These are phyloP conservation scores for Colletotrichum australisinense DNA, from an alignment of 2,329 filamentous ascomycete genomes.

Conservation along the genomic window DNA sequence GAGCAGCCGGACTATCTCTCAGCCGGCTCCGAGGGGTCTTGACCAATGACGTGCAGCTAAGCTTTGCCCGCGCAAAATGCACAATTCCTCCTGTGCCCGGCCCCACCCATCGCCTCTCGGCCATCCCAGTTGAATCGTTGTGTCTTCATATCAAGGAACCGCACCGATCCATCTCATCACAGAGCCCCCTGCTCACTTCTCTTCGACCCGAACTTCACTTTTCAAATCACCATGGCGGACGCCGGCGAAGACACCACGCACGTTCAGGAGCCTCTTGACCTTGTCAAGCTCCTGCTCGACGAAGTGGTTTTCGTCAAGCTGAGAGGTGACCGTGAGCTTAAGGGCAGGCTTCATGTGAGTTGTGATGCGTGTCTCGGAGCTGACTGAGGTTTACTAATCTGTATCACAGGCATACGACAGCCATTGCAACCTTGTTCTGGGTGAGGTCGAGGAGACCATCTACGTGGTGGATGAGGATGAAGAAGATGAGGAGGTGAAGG, in stretches of 20 bases:
- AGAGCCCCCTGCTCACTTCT: not conserved
- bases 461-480: slow-evolving; percentile 93
- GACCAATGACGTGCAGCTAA: slow-evolving; percentile 8
- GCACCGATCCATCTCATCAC: not conserved
- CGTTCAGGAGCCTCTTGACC: slow-evolving; percentile 92
- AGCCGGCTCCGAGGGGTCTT: not conserved
- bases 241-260: slow-evolving; percentile 77
- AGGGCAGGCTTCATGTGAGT: slow-evolving; percentile 92
- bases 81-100: slow-evolving; percentile 24
- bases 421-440: slow-evolving; percentile 96
- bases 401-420: slow-evolving; percentile 88
- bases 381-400: slow-evolving; percentile 19
- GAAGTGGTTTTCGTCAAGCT: slow-evolving; percentile 98
- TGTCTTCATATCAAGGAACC: slow-evolving; percentile 12
- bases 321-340: slow-evolving; percentile 92
- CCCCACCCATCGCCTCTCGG: slow-evolving; percentile 27
- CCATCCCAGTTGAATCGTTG: slow-evolving; percentile 25
- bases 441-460: slow-evolving; percentile 97
- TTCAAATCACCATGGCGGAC: slow-evolving; percentile 77
- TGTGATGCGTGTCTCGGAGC: slow-evolving; percentile 30
- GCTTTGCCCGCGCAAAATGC: slow-evolving; percentile 11
- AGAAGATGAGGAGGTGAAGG: slow-evolving; percentile 80
- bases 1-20: slow-evolving; percentile 15
- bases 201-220: not conserved
- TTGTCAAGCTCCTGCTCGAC: slow-evolving; percentile 93